phyloP scores from a whole-genome alignment of 768 basidiomycete genomes.

The Rubroboletus satanas region DNA sequence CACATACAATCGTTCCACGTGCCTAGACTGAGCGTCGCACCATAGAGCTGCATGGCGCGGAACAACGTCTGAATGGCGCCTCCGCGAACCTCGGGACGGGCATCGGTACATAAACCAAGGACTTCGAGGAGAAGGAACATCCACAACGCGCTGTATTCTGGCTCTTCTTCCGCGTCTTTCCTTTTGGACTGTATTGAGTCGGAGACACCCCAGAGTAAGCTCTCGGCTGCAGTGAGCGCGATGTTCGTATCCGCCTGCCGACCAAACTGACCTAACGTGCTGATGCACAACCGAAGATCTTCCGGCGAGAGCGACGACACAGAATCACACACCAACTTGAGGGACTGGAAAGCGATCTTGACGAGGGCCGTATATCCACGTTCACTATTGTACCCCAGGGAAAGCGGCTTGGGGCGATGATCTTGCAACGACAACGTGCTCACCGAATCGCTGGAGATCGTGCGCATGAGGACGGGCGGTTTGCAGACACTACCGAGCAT shows the following conservation, averaged over 20 bases:
- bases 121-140: constrained; percentile 86
- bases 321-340: constrained; percentile 93
- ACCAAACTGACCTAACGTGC: constrained; percentile 87
- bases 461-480: constrained; percentile 38
- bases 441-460: constrained; percentile 41
- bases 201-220: constrained; percentile 92
- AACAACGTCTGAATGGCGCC: constrained; percentile 96
- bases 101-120: constrained; percentile 75
- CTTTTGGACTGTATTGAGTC: constrained; percentile 90
- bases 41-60: constrained; percentile 90
- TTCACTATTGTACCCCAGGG: constrained; percentile 56
- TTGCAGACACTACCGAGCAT: constrained; percentile 89
- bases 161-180: constrained; percentile 55
- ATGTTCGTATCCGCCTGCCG: constrained; percentile 95
- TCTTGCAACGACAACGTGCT: constrained; percentile 39
- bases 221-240: constrained; percentile 89
- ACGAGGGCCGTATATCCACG: constrained; percentile 73
- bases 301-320: constrained; percentile 75
- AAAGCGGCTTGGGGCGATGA: constrained; percentile 42
- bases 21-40: constrained; percentile 71
- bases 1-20: constrained; percentile 93
- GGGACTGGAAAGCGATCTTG: constrained; percentile 89
- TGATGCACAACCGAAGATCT: constrained; percentile 85
- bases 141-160: constrained; percentile 86
- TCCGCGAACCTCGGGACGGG: constrained; percentile 82